These are phyloP conservation scores for Trypanosoma platydactyli DNA, from an alignment of 208 protist species.

Conservation along the genomic window DNA sequence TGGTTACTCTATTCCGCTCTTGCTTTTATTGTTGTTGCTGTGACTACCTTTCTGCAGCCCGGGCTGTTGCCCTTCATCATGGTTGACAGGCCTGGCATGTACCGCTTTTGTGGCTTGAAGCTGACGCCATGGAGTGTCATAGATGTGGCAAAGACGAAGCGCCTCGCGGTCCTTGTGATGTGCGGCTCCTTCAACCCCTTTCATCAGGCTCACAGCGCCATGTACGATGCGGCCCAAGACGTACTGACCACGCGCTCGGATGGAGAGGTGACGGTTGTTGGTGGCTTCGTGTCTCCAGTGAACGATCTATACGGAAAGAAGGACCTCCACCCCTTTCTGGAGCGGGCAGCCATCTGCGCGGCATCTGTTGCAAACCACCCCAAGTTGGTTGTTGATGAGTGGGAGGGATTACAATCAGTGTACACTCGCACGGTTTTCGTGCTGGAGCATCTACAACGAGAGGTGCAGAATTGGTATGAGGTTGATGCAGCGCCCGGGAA, in stretches of 20 bases:
- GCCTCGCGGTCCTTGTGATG: conserved; percentile 53
- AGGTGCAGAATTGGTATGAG: conserved; percentile 49
- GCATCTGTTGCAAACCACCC: conserved; percentile 41
- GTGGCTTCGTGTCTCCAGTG: conserved; percentile 83
- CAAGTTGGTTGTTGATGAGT: conserved; percentile 57
- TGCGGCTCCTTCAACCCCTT: conserved; percentile 88
- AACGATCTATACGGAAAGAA: conserved; percentile 77
- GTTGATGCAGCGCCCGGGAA: conserved; percentile 20
- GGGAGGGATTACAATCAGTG: conserved; percentile 64
- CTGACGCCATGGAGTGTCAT: conserved; percentile 31
- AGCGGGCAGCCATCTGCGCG: conserved; percentile 46
- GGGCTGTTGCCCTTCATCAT: conserved; percentile 16
- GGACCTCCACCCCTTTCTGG: conserved; percentile 37
- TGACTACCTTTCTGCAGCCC: background rate
- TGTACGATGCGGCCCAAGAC: conserved; percentile 51
- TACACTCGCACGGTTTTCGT: conserved; percentile 71
- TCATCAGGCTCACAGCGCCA: conserved; percentile 66
- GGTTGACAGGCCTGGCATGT: conserved; percentile 5
- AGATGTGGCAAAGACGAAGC: conserved; percentile 6
- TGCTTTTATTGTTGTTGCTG: conserved; percentile 1
- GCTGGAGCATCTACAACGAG: conserved; percentile 61
- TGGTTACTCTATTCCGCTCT: background rate
- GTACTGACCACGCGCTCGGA: conserved; percentile 16
- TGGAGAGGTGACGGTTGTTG: conserved; percentile 34
- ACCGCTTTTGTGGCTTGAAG: conserved; percentile 40